Evolutionary conservation across 768 basidiomycete genomes (phyloP).

Genomic region (Leucosporidium creatinivorum): DNA sequence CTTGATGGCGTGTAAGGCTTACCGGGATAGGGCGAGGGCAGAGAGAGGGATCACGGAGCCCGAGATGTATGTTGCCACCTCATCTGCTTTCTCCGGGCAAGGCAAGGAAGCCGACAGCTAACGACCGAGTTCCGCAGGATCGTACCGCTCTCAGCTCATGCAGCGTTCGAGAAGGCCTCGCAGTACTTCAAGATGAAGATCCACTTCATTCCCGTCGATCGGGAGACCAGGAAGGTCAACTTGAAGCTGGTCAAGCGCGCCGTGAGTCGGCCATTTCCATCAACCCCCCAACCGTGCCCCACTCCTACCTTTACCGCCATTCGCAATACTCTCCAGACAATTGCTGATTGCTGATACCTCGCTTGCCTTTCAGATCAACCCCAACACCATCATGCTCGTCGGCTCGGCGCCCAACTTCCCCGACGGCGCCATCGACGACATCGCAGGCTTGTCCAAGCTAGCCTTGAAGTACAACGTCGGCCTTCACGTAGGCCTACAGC

Average conservation of each 20-base stretch:
- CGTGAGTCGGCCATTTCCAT: slow-evolving; percentile 23
- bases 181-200: slow-evolving; percentile 84
- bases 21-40: slow-evolving; percentile 80
- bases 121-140: slow-evolving; percentile 50
- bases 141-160: slow-evolving; percentile 75
- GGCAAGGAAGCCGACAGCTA: background rate
- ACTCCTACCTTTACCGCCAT: slow-evolving; percentile 51
- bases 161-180: slow-evolving; percentile 85
- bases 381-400: slow-evolving; percentile 22
- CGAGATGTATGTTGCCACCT: slow-evolving; percentile 62
- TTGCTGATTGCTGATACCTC: background rate
- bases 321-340: slow-evolving; percentile 51
- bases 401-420: slow-evolving; percentile 44
- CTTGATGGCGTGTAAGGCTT: slow-evolving; percentile 87
- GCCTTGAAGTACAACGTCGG: slow-evolving; percentile 70
- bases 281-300: slow-evolving; percentile 45
- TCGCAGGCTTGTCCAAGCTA: slow-evolving; percentile 65
- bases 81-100: background rate
- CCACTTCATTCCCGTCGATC: slow-evolving; percentile 74
- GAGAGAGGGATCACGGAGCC: slow-evolving; percentile 84
- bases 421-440: slow-evolving; percentile 50
- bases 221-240: slow-evolving; percentile 66
- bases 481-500: slow-evolving; percentile 59
- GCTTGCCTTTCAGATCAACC: slow-evolving; percentile 47
- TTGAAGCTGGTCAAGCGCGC: slow-evolving; percentile 70